Percentiles rank a stretch among this genome's conserved stretches.
These are phyloP conservation scores for Apiospora aurea DNA, from an alignment of 2,329 filamentous ascomycete species.

Conservation along the genomic window DNA sequence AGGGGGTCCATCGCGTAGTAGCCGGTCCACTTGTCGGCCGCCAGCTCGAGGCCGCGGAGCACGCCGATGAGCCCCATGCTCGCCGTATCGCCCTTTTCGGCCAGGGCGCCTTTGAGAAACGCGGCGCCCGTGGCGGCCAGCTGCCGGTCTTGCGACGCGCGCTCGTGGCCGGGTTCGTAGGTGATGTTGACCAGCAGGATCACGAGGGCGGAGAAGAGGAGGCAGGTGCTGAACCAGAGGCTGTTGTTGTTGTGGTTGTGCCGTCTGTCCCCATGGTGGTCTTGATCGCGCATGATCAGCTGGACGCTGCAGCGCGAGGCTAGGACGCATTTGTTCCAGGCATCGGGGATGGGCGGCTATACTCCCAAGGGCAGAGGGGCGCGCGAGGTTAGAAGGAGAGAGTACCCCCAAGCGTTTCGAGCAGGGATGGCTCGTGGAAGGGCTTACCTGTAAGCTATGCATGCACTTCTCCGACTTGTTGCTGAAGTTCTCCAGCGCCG, in stretches of 20 bases:
- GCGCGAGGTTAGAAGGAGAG: not conserved
- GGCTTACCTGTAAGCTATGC: conserved; percentile 15
- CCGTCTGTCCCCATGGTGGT: conserved; percentile 28
- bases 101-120: not conserved
- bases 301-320: conserved; percentile 35
- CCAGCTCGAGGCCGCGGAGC: conserved; percentile 16
- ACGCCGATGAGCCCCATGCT: not conserved
- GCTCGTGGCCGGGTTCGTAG: conserved; percentile 33
- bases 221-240: conserved; percentile 35
- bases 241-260: not conserved
- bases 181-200: conserved; percentile 37
- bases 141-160: conserved; percentile 32
- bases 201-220: conserved; percentile 37
- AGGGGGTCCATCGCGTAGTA: conserved; percentile 15
- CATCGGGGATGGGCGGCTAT: conserved; percentile 30
- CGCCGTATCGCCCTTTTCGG: not conserved
- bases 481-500: conserved; percentile 36
- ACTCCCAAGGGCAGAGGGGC: too few relatives aligned
- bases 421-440: not conserved
- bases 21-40: conserved; percentile 13
- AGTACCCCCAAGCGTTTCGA: not conserved
- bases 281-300: conserved; percentile 30
- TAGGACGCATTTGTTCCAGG: conserved; percentile 34
- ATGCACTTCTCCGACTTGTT: conserved; percentile 30
- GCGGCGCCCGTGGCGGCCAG: conserved; percentile 32